These are phyloP conservation scores for Colletotrichum costaricense DNA, from an alignment of 2,329 filamentous ascomycete species.

Conservation along the genomic window DNA sequence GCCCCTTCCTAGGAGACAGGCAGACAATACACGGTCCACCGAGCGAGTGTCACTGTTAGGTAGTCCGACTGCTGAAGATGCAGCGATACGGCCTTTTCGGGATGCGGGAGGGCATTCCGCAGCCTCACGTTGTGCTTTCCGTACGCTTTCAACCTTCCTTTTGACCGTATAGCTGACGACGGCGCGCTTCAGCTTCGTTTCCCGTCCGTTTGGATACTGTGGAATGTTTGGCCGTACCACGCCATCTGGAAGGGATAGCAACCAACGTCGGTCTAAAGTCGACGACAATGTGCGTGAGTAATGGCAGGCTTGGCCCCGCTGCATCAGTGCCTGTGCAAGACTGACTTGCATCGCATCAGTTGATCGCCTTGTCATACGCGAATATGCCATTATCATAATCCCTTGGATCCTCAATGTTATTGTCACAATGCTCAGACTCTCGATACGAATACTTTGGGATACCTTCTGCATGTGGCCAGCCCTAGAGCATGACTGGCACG, in stretches of 20 bases:
- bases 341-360: background rate
- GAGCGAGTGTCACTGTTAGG: no score
- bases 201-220: background rate
- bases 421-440: background rate
- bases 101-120: conserved; percentile 15
- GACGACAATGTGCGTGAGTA: background rate
- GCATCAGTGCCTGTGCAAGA: background rate
- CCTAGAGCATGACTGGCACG: background rate
- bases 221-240: background rate
- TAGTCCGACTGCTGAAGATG: background rate
- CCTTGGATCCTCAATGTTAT: background rate
- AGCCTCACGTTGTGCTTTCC: background rate
- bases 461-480: background rate
- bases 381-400: background rate
- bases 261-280: background rate
- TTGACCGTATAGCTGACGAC: conserved; percentile 8
- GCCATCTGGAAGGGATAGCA: background rate
- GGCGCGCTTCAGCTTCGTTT: conserved; percentile 10
- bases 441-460: background rate
- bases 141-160: background rate
- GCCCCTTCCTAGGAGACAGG: background rate
- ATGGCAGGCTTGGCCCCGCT: background rate
- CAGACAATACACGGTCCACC: background rate
- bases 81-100: conserved; percentile 14
- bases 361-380: background rate